phyloP scores from a whole-genome alignment of 345 rosid genomes.

The Crucihimalaya himalaica region DNA sequence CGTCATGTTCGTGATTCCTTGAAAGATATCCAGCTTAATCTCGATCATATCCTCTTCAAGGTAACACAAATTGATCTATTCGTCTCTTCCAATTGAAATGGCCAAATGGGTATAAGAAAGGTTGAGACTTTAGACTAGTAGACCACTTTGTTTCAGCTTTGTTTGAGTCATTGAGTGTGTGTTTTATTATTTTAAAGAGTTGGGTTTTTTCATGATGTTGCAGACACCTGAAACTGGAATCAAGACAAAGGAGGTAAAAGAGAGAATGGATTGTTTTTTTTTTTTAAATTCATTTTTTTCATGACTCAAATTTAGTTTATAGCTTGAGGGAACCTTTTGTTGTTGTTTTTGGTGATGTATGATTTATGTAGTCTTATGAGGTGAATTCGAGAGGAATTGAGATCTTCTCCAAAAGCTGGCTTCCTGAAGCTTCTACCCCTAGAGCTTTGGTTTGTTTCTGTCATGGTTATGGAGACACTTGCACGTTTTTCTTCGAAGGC shows the following conservation, averaged over 20 bases:
- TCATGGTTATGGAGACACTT: slow-evolving; percentile 98
- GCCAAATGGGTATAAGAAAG: slow-evolving; percentile 25
- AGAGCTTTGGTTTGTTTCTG: slow-evolving; percentile 82
- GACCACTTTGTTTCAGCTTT: slow-evolving; percentile 4
- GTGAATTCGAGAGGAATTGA: slow-evolving; percentile 86
- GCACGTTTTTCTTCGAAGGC: slow-evolving; percentile 97
- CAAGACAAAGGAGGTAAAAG: slow-evolving; percentile 70
- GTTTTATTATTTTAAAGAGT: neutral
- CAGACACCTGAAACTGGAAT: slow-evolving; percentile 72
- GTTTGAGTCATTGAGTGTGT: neutral
- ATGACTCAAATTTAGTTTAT: slow-evolving; percentile 25
- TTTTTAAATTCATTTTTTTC: neutral
- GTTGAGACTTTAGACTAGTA: slow-evolving; percentile 7
- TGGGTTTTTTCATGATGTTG: slow-evolving; percentile 20
- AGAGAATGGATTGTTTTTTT: neutral
- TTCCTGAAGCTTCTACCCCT: slow-evolving; percentile 61
- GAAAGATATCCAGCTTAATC: slow-evolving; percentile 64
- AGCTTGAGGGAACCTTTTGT: neutral
- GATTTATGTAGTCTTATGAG: slow-evolving; percentile 60
- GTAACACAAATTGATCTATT: slow-evolving; percentile 29
- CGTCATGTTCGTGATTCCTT: slow-evolving; percentile 78
- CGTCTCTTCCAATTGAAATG: neutral
- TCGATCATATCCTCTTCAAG: slow-evolving; percentile 90
- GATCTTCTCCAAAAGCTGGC: slow-evolving; percentile 87
- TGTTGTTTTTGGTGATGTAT: slow-evolving; percentile 6